Base-by-base conservation (phyloP, 192 early-diverging fungal species). In the Podila clonocystis region DNA sequence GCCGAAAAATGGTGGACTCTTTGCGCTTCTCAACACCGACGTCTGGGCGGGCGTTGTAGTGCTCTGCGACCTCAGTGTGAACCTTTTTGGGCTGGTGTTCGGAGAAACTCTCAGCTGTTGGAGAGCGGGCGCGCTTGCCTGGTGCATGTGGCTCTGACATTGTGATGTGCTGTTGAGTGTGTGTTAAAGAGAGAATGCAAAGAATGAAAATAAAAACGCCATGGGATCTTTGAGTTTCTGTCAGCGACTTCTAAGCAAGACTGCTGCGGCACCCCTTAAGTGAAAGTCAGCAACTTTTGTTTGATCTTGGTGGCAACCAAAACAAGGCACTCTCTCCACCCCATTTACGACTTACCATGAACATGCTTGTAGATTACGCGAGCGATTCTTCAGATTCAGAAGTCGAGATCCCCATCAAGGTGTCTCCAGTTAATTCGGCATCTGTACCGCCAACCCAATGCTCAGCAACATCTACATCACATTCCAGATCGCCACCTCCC, bases 31-130 rank as follows among this genome's bases (percentile, higher is more conserved):
- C 88, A 6, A 89, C 82, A 8, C 93, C 95, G 2, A 96, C 89
- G 61, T 97, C 90, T 20, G 93, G 93, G 9, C 95, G 90, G n/a
- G 88, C 85, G 68, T 97, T 97, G 79, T 95, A 95, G 75, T 95
- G 94, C 17, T 88, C 77, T 5, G 93, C 93, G 13, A 95, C 94
- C 49, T 80, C 67, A 11, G 68, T 64, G 36, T 76, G 67, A 3
- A 76, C 68, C 17, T 72, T 62, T 55, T 64, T 72, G 15, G 34
- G 13, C 48, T 65, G 29, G 19, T 50, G 17, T 8, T 24, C 34
- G 15, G 52, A 24, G 28, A 22, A 13, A 11, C 65, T 63, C 5
- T 58, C 50, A 2, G 59, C 59, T 62, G 63, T 61, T 7, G 75
- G 68, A 57, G 75, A 71, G 41, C 68, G 64, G 9, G 68, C 64